Evolutionary conservation across 352 stramenopile genomes (phyloP), one percentile per base, ranked within the genome.

Genomic region (Paralagenidium karlingii): DNA sequence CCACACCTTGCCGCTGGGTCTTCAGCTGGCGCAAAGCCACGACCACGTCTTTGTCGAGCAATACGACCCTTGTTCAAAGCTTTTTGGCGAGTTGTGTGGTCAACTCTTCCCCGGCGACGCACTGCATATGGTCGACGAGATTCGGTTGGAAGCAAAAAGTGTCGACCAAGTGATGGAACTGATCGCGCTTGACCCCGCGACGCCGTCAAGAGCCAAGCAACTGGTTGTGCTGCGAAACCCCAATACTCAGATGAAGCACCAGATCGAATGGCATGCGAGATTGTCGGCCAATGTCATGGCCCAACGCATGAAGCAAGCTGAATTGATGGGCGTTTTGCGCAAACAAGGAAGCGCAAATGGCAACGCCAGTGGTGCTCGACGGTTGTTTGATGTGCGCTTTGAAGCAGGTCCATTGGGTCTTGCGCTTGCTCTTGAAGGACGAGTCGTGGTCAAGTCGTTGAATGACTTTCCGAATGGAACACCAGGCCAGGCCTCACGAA

Each of bases 401-500:
- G 49, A 63, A 34, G 53, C 74, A 7, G 78, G 78, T 1, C 78
- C 74, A 6, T 58, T 91, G 24, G 78, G 78, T 26, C 60, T 91
- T 11, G 78, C 73, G 1, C 43, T 91, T 8, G 65, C 74, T 11
- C 63, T 91, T 4, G 78, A 91, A 45, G 60, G 68, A 19, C 58
- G 63, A 11, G 75, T 91, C 22, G 48, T 78, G 27, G 78, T 91
- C 2, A 84, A 84, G 40, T 91, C 78, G 1, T 39, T 91, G 19
- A 91, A 86, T 38, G 63, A 85, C 26, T 60, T 79, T 15, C 38
- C 62, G 13, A 58, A 81, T 34, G 75, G 75, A 10, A 66, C 54
- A 9, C 57, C 77, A 6, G 69, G 78, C 8, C 78, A 91, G 53
- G 78, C 78, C 7, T 88, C 73, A 3, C 36, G 74, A 13, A 84